Conservation (phyloP, 2,329 filamentous ascomycete species). For the Colletotrichum sp. region DNA sequence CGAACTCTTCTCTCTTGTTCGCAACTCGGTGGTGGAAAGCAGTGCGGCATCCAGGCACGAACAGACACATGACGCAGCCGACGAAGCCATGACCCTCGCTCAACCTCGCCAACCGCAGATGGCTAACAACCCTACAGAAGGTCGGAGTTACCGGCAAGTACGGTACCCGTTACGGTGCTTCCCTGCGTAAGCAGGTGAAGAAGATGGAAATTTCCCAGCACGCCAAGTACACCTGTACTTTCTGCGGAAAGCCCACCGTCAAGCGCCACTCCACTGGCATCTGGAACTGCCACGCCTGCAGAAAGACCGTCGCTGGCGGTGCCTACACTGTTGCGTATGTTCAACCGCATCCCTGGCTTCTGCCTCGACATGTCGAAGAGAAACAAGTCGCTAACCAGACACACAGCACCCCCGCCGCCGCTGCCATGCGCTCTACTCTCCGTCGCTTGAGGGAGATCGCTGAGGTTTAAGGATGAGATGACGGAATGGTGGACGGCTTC, state of each 20-base stretch:
- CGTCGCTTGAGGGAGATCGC: slow-evolving; percentile 97
- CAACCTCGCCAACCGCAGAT: not conserved
- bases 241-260: slow-evolving; percentile 97
- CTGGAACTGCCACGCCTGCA: slow-evolving; percentile 96
- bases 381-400: slow-evolving; percentile 28
- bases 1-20: not conserved
- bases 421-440: slow-evolving; percentile 94
- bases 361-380: not conserved
- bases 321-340: slow-evolving; percentile 98
- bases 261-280: slow-evolving; percentile 91
- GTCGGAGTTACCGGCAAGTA: slow-evolving; percentile 98
- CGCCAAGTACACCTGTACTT: slow-evolving; percentile 95
- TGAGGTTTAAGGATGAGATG: slow-evolving; percentile 73
- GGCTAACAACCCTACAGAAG: slow-evolving; percentile 62
- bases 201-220: slow-evolving; percentile 99
- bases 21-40: not conserved
- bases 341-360: not conserved
- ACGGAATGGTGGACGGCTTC: slow-evolving; percentile 34
- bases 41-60: not conserved
- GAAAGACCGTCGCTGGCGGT: slow-evolving; percentile 88
- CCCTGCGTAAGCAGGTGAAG: slow-evolving; percentile 94
- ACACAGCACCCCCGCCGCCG: slow-evolving; percentile 86
- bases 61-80: not conserved
- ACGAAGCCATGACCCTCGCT: not conserved
- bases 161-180: slow-evolving; percentile 98